phyloP scores from a whole-genome alignment of 2,329 filamentous ascomycete species.

The Fusarium veterinarium region DNA sequence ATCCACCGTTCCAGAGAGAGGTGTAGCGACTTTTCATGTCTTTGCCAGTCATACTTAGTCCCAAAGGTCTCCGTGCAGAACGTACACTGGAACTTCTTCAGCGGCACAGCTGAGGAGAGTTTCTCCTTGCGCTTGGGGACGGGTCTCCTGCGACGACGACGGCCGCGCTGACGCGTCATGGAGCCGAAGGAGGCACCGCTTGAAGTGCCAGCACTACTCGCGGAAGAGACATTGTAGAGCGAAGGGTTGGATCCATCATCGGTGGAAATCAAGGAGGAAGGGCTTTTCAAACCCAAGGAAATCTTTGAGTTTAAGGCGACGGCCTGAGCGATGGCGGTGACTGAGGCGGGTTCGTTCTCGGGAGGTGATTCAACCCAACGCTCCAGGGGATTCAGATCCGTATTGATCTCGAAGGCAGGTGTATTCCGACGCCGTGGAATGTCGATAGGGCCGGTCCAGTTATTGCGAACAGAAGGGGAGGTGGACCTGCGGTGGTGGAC shows the following conservation, averaged over 20 bases:
- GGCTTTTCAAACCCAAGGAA: neutral
- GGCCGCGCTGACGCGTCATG: neutral
- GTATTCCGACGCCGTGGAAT: neutral
- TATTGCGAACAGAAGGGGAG: neutral
- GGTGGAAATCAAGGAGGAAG: fast-evolving
- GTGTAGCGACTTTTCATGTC: neutral
- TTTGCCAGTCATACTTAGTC: neutral
- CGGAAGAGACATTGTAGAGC: fast-evolving
- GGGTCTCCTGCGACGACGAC: neutral
- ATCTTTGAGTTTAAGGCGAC: fast-evolving
- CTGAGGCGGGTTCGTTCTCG: neutral
- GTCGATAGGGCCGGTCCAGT: neutral
- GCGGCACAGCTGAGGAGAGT: neutral
- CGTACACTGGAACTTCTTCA: neutral
- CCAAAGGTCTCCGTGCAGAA: neutral
- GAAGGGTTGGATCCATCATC: neutral
- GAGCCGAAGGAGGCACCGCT: fast-evolving
- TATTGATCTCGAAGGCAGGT: fast-evolving
- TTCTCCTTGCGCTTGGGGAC: neutral
- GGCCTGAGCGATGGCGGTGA: neutral
- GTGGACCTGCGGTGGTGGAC: neutral
- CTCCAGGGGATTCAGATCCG: neutral
- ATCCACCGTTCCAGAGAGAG: neutral
- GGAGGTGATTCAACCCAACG: neutral
- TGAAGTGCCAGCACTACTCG: fast-evolving